Evolutionary conservation across 805 yeast species (phyloP).

Genomic region (Ogataea saltuana): DNA sequence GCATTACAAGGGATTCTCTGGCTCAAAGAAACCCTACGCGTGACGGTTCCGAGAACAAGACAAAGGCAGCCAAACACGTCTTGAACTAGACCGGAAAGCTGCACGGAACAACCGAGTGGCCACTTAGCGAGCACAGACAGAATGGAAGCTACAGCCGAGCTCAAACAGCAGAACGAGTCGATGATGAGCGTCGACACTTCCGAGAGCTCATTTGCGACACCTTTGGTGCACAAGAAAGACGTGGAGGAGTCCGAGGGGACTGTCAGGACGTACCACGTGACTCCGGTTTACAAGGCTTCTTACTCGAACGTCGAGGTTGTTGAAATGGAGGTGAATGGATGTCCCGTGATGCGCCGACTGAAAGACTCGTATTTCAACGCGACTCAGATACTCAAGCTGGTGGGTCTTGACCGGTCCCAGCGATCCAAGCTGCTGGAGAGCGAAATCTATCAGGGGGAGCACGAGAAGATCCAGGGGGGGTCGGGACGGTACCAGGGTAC

Average conservation of each 20-base stretch:
- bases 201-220: background rate
- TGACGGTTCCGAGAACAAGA: too few species aligned
- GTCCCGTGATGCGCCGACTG: constrained; percentile 66
- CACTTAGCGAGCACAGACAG: too few species aligned
- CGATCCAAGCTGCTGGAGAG: constrained; percentile 63
- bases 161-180: constrained; percentile 10
- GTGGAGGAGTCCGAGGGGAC: background rate
- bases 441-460: constrained; percentile 62
- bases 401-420: constrained; percentile 64
- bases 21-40: too few species aligned
- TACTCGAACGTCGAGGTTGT: constrained; percentile 62
- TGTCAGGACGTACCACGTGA: constrained; percentile 23
- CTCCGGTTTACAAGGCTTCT: constrained; percentile 55
- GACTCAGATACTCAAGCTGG: constrained; percentile 68
- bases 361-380: constrained; percentile 69
- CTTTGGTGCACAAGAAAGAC: background rate
- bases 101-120: too few species aligned
- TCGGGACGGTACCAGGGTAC: constrained; percentile 77
- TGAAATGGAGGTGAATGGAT: constrained; percentile 61
- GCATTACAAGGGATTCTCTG: too few species aligned
- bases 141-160: too few species aligned
- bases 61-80: too few species aligned
- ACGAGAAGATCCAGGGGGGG: constrained; percentile 74
- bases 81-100: too few species aligned
- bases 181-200: constrained; percentile 16